Evolutionary conservation across 1,284 basidiomycete species (phyloP).

Genomic region (Sporisorium graminicola): DNA sequence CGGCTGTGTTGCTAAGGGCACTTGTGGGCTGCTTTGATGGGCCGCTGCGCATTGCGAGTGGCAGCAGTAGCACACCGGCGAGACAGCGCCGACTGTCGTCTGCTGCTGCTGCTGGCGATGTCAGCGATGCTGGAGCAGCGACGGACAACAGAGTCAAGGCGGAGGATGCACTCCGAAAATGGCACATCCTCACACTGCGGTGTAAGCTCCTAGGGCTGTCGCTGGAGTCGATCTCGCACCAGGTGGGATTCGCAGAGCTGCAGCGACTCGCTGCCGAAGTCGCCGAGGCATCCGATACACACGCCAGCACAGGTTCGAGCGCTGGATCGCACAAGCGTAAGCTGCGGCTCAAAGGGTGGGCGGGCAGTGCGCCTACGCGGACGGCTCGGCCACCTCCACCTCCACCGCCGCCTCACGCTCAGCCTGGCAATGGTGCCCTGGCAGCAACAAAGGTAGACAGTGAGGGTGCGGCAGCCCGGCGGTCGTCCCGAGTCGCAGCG

Average conservation of each 20-base stretch:
- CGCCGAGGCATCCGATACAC: slow-evolving; percentile 17
- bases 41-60: neutral
- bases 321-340: slow-evolving; percentile 20
- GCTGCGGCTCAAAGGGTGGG: slow-evolving; percentile 42
- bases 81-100: slow-evolving; percentile 20
- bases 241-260: slow-evolving; percentile 29
- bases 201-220: slow-evolving; percentile 35
- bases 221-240: slow-evolving; percentile 31
- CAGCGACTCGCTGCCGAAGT: slow-evolving; percentile 18
- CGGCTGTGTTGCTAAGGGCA: slow-evolving; percentile 84
- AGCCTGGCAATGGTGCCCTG: too few species aligned
- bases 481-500: slow-evolving; percentile 18
- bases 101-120: neutral
- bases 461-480: slow-evolving; percentile 15
- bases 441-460: neutral
- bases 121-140: neutral
- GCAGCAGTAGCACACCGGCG: neutral
- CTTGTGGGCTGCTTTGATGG: slow-evolving; percentile 74
- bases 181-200: slow-evolving; percentile 31
- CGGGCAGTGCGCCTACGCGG: slow-evolving; percentile 17
- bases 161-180: slow-evolving; percentile 13
- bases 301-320: slow-evolving; percentile 8
- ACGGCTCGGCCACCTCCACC: neutral
- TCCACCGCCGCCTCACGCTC: neutral
- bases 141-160: neutral